Conservation (phyloP, 2,329 filamentous ascomycete species). For the Apiospora aurea region DNA sequence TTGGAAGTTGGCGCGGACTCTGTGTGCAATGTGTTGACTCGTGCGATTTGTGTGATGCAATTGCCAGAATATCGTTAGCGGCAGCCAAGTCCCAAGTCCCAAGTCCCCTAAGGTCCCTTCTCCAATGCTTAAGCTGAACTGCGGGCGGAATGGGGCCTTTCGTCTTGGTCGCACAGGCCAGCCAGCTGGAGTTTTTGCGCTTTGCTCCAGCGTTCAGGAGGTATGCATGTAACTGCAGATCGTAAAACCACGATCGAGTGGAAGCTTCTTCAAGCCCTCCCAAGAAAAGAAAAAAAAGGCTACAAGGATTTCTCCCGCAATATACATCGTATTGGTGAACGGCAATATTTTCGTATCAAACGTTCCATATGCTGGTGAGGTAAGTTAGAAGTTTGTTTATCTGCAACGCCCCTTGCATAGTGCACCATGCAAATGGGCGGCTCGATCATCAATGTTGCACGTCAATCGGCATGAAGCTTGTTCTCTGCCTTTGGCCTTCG, state of each 20-base stretch:
- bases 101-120: background rate
- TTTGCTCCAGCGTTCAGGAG: too few relatives aligned
- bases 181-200: background rate
- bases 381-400: background rate
- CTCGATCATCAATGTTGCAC: background rate
- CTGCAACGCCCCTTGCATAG: constrained; percentile 10
- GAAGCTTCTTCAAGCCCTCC: background rate
- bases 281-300: too few relatives aligned
- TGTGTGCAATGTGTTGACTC: background rate
- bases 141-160: constrained; percentile 7
- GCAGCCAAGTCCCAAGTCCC: constrained; percentile 2
- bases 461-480: constrained; percentile 11
- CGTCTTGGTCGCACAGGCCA: constrained; percentile 2
- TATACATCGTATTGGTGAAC: background rate
- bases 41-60: constrained; percentile 21
- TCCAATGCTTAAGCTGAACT: background rate
- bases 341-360: background rate
- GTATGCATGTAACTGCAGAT: too few relatives aligned
- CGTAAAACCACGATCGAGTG: background rate
- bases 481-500: background rate
- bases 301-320: background rate
- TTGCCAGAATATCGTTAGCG: constrained; percentile 18
- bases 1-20: background rate
- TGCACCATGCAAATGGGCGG: constrained; percentile 3
- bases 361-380: background rate